These are phyloP conservation scores for Zopfochytrium polystomum DNA, from an alignment of 371 early-diverging fungal species.

Conservation along the genomic window DNA sequence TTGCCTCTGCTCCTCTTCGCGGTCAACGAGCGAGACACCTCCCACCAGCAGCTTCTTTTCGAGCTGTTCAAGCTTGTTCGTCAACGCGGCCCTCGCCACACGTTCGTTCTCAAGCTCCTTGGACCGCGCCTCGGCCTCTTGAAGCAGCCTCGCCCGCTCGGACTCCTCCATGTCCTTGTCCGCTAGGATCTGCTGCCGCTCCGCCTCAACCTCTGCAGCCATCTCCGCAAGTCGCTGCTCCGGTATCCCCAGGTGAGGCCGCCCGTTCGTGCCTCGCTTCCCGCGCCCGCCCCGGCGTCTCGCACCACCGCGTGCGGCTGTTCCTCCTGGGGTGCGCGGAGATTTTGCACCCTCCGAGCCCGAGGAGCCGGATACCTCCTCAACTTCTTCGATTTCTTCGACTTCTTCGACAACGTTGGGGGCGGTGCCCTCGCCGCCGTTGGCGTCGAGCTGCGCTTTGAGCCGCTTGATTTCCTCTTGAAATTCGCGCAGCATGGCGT, in stretches of 20 bases:
- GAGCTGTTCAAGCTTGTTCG: conserved; percentile 40
- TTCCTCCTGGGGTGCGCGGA: conserved; percentile 5
- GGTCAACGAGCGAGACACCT: conserved; percentile 39
- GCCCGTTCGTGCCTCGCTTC: not conserved
- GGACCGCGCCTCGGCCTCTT: conserved; percentile 38
- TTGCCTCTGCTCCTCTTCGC: conserved; percentile 43
- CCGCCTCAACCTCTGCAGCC: conserved; percentile 46
- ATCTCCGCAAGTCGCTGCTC: conserved; percentile 42
- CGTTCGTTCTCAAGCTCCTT: conserved; percentile 51
- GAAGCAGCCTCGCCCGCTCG: conserved; percentile 43
- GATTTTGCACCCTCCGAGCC: conserved; percentile 22
- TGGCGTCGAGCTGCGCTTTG: conserved; percentile 46
- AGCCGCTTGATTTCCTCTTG: conserved; percentile 60
- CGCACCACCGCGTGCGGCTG: conserved; percentile 5
- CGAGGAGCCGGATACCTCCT: conserved; percentile 42
- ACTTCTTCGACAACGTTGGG: conserved; percentile 37
- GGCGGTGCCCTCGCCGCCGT: too few relatives aligned
- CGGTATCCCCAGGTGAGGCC: conserved; percentile 21
- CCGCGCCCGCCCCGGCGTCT: conserved; percentile 2
- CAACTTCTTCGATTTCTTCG: conserved; percentile 48
- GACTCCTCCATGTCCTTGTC: conserved; percentile 50
- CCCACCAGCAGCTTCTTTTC: conserved; percentile 55
- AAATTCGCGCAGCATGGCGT: conserved; percentile 59
- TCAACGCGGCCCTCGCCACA: conserved; percentile 37
- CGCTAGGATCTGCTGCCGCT: conserved; percentile 48